Percentiles rank a stretch among this genome's conserved stretches.
These are phyloP conservation scores for Fusarium veterinarium DNA, from an alignment of 2,329 filamentous ascomycete species.

Conservation along the genomic window DNA sequence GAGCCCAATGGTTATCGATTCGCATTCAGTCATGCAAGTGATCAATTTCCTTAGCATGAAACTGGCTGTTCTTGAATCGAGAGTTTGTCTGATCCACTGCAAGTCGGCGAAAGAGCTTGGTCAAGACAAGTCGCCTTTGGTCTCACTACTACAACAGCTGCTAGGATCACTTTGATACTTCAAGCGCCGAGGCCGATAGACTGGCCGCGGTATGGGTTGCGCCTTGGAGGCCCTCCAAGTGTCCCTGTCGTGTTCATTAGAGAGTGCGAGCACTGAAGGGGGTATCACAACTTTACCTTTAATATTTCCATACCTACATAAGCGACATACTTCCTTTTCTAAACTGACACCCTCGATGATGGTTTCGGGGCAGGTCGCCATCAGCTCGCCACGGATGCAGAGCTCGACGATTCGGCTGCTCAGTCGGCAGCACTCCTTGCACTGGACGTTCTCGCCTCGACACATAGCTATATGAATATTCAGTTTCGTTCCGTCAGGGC, in stretches of 20 bases:
- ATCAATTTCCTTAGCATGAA: neutral
- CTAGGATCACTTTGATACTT: neutral
- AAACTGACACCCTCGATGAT: constrained; percentile 25
- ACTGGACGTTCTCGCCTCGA: constrained; percentile 30
- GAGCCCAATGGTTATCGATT: neutral
- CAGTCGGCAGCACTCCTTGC: constrained; percentile 26
- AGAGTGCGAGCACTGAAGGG: neutral
- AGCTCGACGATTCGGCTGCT: constrained; percentile 6
- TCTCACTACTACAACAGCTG: neutral
- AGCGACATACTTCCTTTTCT: constrained; percentile 15
- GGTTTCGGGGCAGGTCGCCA: constrained; percentile 19
- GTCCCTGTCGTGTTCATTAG: constrained; percentile 20
- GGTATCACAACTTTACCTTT: constrained; percentile 15
- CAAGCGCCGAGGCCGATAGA: neutral
- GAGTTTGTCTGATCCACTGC: neutral
- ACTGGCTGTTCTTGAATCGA: neutral
- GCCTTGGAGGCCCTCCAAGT: constrained; percentile 15
- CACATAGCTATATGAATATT: constrained; percentile 24
- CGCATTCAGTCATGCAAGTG: neutral
- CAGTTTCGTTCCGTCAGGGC: neutral
- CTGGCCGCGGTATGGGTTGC: neutral
- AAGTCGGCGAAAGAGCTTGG: neutral
- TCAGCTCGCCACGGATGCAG: constrained; percentile 28
- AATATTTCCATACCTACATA: constrained; percentile 8
- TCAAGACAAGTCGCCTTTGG: neutral